Percentiles rank a stretch among this genome's conserved stretches.
These are phyloP conservation scores for Posidonia australis DNA, from an alignment of 106 monocot genomes.

Conservation along the genomic window DNA sequence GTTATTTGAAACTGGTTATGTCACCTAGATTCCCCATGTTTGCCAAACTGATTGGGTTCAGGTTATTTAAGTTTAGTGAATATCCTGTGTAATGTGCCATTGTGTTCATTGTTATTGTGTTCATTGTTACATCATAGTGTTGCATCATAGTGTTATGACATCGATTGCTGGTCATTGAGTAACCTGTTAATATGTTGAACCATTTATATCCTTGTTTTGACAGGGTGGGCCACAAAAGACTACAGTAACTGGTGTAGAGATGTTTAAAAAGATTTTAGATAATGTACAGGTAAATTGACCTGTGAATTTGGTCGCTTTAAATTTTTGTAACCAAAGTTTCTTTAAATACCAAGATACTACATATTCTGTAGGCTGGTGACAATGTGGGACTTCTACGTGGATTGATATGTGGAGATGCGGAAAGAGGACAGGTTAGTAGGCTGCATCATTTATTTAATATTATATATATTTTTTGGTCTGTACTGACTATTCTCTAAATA, in stretches of 20 bases:
- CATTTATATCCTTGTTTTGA: not conserved
- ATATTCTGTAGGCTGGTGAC: conserved; percentile 64
- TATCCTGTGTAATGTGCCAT: no score
- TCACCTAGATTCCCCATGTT: no score
- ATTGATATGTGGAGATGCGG: conserved; percentile 85
- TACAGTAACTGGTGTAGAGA: conserved; percentile 44
- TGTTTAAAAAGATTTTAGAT: conserved; percentile 45
- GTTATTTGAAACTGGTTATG: no score
- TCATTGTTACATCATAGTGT: no score
- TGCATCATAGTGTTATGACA: no score
- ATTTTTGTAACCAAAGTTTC: not conserved
- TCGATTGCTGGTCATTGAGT: not conserved
- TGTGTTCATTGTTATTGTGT: no score
- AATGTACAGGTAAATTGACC: conserved; percentile 20
- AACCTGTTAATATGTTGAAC: not conserved
- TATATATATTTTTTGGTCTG: no score
- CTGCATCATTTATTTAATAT: no score
- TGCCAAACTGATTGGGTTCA: no score
- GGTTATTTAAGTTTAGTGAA: no score
- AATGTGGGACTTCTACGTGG: conserved; percentile 98
- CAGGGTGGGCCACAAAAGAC: conserved; percentile 36
- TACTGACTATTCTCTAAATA: no score
- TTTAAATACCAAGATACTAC: not conserved
- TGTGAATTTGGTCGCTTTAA: not conserved
- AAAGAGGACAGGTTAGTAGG: conserved; percentile 70